These are phyloP conservation scores for Garcia nutans DNA, from an alignment of 345 rosid genomes.

Conservation along the genomic window DNA sequence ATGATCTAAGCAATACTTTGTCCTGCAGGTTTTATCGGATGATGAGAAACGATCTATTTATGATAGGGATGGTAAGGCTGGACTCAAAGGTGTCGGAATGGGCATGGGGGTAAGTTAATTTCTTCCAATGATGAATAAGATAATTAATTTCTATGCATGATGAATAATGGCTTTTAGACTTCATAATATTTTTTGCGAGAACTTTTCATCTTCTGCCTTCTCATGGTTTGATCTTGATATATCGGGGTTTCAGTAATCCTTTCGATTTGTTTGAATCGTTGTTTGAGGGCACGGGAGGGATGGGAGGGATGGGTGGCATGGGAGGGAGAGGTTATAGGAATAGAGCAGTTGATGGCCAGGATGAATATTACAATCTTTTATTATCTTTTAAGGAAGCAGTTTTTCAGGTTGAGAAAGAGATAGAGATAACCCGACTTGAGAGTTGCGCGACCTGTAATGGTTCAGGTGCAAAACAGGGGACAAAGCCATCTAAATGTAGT, in stretches of 20 bases:
- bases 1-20: neutral
- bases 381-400: constrained; percentile 91
- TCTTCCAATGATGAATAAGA: no score
- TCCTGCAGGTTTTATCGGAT: constrained; percentile 81
- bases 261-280: constrained; percentile 89
- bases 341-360: constrained; percentile 86
- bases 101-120: no score
- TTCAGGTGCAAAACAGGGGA: no score
- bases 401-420: neutral
- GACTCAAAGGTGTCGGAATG: no score
- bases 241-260: constrained; percentile 93
- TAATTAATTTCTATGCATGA: no score
- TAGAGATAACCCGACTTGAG: no score
- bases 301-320: constrained; percentile 33
- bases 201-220: constrained; percentile 3
- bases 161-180: no score
- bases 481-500: no score
- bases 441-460: no score
- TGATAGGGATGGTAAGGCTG: constrained; percentile 29
- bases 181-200: no score
- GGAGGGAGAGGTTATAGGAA: constrained; percentile 57
- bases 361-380: constrained; percentile 76
- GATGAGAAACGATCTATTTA: constrained; percentile 95
- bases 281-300: constrained; percentile 71
- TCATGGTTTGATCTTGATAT: constrained; percentile 16